Conservation (phyloP, 257 asterid species). For the Gynochthodes officinalis region DNA sequence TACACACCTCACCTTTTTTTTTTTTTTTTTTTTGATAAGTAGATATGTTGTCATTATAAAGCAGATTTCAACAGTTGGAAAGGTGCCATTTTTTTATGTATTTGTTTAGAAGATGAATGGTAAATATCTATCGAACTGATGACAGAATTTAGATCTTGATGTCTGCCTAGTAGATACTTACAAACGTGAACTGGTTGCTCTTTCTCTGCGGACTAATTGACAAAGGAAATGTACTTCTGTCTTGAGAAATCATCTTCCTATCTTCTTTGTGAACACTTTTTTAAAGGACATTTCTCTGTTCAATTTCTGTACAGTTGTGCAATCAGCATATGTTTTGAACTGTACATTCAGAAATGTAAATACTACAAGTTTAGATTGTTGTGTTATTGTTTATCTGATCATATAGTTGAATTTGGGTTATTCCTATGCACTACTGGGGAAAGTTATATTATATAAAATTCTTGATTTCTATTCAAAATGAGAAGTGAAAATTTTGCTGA, state of each 20-base stretch:
- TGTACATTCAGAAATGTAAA: not conserved
- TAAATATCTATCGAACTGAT: not conserved
- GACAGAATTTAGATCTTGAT: not conserved
- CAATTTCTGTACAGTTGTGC: not conserved
- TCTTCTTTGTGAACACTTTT: not conserved
- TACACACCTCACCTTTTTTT: not conserved
- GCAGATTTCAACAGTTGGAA: not conserved
- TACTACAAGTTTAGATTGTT: not conserved
- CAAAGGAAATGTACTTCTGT: not conserved
- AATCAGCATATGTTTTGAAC: not conserved
- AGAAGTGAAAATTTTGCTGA: not conserved
- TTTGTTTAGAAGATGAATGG: not conserved
- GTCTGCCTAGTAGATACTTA: not conserved
- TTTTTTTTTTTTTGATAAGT: not conserved
- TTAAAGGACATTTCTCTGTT: not conserved
- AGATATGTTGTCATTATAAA: not conserved
- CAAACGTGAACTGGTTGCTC: not conserved
- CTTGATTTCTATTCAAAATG: not conserved
- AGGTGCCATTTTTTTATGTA: not conserved
- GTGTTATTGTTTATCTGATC: not conserved
- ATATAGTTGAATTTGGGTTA: not conserved
- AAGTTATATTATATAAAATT: not conserved
- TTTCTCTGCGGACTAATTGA: not conserved
- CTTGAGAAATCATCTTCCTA: not conserved
- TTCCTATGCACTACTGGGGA: not conserved